A percentile compares a stretch with the other conserved stretches of the same genome.
Evolutionary conservation across 148 eudicot species (phyloP).

Genomic region (Rhododendron ferrugineum): DNA sequence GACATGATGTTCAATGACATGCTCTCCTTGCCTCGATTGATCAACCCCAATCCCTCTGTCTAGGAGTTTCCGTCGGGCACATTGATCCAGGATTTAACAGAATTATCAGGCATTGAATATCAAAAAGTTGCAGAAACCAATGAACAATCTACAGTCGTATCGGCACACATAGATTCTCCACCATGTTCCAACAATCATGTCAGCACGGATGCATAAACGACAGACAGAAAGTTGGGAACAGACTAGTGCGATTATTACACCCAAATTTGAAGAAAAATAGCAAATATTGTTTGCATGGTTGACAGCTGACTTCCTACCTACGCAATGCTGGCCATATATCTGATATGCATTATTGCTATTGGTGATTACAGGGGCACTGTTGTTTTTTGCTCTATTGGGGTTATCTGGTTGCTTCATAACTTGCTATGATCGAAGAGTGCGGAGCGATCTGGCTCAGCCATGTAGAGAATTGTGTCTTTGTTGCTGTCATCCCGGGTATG

Average conservation of each 20-base stretch:
- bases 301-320: not conserved
- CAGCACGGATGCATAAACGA: not conserved
- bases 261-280: not conserved
- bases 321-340: not conserved
- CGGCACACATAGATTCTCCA: not conserved
- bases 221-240: not conserved
- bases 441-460: slow-evolving; percentile 90
- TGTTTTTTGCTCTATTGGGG: slow-evolving; percentile 89
- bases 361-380: slow-evolving; percentile 62
- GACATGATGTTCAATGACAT: not conserved
- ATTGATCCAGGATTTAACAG: not conserved
- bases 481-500: slow-evolving; percentile 94
- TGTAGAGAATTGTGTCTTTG: slow-evolving; percentile 93
- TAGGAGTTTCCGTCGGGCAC: not conserved
- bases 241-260: not conserved
- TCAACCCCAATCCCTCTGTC: not conserved
- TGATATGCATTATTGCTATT: not conserved
- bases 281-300: not conserved
- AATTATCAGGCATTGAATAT: not conserved
- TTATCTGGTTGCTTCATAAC: slow-evolving; percentile 88
- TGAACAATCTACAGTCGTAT: not conserved
- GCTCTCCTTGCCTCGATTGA: not conserved
- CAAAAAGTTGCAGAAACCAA: not conserved
- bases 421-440: slow-evolving; percentile 89
- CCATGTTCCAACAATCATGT: not conserved